These are phyloP conservation scores for Sicyos baderoa DNA, from an alignment of 306 rosid genomes.

Conservation along the genomic window DNA sequence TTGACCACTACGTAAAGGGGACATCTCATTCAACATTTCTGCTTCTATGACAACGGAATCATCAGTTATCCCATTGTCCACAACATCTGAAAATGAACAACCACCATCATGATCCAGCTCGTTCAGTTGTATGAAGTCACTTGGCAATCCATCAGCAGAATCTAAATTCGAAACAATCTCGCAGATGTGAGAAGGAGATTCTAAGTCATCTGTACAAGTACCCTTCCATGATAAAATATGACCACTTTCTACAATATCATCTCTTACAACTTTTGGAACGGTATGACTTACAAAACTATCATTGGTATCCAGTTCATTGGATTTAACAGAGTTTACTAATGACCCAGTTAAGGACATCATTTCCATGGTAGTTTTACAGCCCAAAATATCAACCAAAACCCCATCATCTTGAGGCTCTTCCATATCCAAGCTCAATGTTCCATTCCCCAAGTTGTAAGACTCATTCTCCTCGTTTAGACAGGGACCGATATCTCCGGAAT, in stretches of 20 bases:
- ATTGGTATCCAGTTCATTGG: slow-evolving; percentile 33
- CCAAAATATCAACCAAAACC: slow-evolving; percentile 13
- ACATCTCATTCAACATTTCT: slow-evolving; percentile 27
- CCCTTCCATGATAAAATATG: neutral
- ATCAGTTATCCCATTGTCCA: slow-evolving; percentile 27
- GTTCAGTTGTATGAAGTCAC: slow-evolving; percentile 28
- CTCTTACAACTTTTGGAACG: slow-evolving; percentile 24
- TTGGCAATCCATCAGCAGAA: slow-evolving; percentile 12
- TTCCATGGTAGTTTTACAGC: slow-evolving; percentile 22
- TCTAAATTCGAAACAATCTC: slow-evolving; percentile 31
- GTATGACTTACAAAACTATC: slow-evolving; percentile 23
- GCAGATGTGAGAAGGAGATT: slow-evolving; percentile 25
- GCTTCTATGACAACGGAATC: slow-evolving; percentile 32
- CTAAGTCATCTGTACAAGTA: slow-evolving; percentile 19
- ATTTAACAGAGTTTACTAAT: slow-evolving; percentile 27
- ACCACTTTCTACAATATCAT: slow-evolving; percentile 22
- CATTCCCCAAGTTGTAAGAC: slow-evolving; percentile 25
- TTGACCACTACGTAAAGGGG: slow-evolving; percentile 33
- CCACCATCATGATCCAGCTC: slow-evolving; percentile 33
- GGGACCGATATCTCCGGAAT: slow-evolving; percentile 25
- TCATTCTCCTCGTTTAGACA: slow-evolving; percentile 24
- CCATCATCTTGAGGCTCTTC: slow-evolving; percentile 27
- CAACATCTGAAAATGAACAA: slow-evolving; percentile 28
- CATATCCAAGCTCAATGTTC: neutral
- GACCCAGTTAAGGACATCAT: slow-evolving; percentile 21